Evolutionary conservation across 495 filamentous ascomycete species (phyloP).

Genomic region (Hamigera avellanea): DNA sequence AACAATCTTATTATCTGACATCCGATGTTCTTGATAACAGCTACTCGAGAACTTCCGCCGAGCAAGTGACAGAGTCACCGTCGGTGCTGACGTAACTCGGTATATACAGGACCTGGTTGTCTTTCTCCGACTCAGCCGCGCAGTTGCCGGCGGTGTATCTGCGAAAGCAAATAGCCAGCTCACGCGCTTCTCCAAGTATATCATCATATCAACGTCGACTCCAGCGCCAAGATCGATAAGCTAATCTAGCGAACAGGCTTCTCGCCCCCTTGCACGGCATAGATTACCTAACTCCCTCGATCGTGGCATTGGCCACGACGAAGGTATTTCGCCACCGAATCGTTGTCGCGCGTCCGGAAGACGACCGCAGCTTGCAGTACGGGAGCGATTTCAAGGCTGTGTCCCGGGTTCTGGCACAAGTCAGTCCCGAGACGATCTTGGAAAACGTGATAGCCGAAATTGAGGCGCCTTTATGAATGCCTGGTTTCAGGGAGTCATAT

Average conservation of each 20-base stretch:
- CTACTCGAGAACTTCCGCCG: constrained; percentile 30
- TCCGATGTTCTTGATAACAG: constrained; percentile 8
- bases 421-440: constrained; percentile 66
- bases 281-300: constrained; percentile 70
- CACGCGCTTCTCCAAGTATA: constrained; percentile 46
- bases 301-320: constrained; percentile 70
- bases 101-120: constrained; percentile 79
- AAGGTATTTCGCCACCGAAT: constrained; percentile 87
- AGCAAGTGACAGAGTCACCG: constrained; percentile 25
- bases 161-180: constrained; percentile 71
- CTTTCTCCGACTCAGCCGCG: constrained; percentile 78
- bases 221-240: not conserved
- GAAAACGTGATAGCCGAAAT: constrained; percentile 68
- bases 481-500: too few relatives aligned
- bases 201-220: not conserved
- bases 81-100: constrained; percentile 55
- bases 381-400: constrained; percentile 70
- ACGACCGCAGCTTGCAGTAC: constrained; percentile 86
- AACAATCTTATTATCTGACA: constrained; percentile 3
- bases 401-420: constrained; percentile 47
- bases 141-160: constrained; percentile 65
- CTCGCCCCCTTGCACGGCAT: constrained; percentile 78
- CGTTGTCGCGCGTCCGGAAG: constrained; percentile 49
- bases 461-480: constrained; percentile 54
- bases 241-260: constrained; percentile 12